phyloP scores from a whole-genome alignment of 306 rosid genomes.

The Prosopis cineraria region DNA sequence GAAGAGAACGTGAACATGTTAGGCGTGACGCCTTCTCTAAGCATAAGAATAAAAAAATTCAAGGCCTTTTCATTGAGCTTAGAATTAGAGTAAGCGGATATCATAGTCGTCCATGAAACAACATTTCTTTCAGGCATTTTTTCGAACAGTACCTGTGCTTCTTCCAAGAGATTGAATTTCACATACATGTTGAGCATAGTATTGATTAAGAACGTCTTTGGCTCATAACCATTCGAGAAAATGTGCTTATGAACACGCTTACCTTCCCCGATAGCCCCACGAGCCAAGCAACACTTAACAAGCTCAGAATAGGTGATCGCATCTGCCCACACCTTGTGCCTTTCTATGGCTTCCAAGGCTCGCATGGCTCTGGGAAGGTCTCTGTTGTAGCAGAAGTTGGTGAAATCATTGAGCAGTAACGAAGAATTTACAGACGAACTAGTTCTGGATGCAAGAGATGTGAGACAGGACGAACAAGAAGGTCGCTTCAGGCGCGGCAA shows the following conservation, averaged over 20 bases:
- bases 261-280: constrained; percentile 60
- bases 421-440: constrained; percentile 35
- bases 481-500: constrained; percentile 31
- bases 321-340: constrained; percentile 53
- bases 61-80: constrained; percentile 59
- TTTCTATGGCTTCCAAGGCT: constrained; percentile 72
- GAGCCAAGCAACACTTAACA: constrained; percentile 79
- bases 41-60: constrained; percentile 60
- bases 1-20: constrained; percentile 87
- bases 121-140: constrained; percentile 82
- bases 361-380: constrained; percentile 75
- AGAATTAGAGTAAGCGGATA: constrained; percentile 64
- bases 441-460: constrained; percentile 29
- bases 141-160: constrained; percentile 70
- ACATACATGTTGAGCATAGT: constrained; percentile 68
- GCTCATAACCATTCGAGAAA: constrained; percentile 61
- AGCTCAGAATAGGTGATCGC: constrained; percentile 74
- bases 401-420: constrained; percentile 50
- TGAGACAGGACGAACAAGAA: constrained; percentile 31
- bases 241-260: constrained; percentile 69
- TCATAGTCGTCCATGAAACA: constrained; percentile 81
- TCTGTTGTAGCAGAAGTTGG: constrained; percentile 55
- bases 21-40: constrained; percentile 79
- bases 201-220: constrained; percentile 64
- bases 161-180: constrained; percentile 63